These are phyloP conservation scores for Pholiota conissans DNA, from an alignment of 768 basidiomycete genomes.

Conservation along the genomic window DNA sequence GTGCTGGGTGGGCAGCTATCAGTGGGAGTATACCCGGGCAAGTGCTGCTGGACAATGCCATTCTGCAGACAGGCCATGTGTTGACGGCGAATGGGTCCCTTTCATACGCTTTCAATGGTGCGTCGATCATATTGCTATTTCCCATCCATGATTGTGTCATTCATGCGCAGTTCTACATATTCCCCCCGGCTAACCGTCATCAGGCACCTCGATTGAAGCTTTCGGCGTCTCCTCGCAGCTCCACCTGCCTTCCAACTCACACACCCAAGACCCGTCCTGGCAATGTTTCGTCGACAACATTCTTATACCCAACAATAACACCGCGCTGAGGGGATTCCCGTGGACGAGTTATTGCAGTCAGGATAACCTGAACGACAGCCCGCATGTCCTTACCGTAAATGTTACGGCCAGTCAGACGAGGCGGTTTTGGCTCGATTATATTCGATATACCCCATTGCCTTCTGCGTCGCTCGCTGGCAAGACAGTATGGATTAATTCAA, in stretches of 20 bases:
- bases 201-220: background rate
- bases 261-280: background rate
- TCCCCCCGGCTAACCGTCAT: no score
- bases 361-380: background rate
- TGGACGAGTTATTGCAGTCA: constrained; percentile 6
- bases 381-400: constrained; percentile 1
- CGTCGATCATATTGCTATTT: background rate
- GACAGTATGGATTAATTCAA: background rate
- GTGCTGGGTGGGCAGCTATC: background rate
- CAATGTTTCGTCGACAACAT: background rate
- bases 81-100: constrained; percentile 4
- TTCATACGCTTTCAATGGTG: constrained; percentile 2
- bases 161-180: background rate
- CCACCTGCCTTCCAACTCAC: background rate
- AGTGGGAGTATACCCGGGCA: background rate
- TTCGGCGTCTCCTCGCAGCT: constrained; percentile 4
- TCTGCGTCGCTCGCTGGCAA: background rate
- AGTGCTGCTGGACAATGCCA: constrained; percentile 2
- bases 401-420: background rate
- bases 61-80: constrained; percentile 2
- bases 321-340: background rate
- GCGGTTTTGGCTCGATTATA: constrained; percentile 4
- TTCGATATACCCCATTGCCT: background rate
- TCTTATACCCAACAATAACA: background rate
- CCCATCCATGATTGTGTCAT: background rate